Evolutionary conservation across 352 stramenopile species (phyloP).

Genomic region (Pythium insidiosum): DNA sequence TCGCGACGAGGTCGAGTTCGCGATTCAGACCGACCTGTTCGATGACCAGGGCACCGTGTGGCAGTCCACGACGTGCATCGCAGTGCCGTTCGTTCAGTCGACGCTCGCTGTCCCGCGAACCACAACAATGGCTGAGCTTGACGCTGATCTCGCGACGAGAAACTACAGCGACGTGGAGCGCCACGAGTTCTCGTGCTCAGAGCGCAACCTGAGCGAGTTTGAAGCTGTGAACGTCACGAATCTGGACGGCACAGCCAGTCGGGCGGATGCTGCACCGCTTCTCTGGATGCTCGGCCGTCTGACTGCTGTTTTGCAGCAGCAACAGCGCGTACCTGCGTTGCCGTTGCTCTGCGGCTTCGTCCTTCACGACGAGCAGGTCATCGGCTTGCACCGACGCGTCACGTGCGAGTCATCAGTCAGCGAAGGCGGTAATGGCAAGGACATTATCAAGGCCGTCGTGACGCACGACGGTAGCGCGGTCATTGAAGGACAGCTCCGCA

Average conservation of each 20-base stretch:
- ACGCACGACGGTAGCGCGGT: constrained; percentile 12
- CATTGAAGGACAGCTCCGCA: constrained; percentile 31
- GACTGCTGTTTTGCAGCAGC: constrained; percentile 28
- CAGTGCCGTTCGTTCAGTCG: constrained; percentile 55
- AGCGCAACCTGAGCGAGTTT: constrained; percentile 43
- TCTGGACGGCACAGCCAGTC: constrained; percentile 18
- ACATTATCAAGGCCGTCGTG: constrained; percentile 8
- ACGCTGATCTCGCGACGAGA: constrained; percentile 19
- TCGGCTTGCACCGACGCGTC: constrained; percentile 9
- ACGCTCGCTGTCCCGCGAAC: constrained; percentile 46
- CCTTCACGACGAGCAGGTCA: constrained; percentile 22
- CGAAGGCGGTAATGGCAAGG: constrained; percentile 1
- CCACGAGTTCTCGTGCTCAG: constrained; percentile 31
- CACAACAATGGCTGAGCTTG: constrained; percentile 24
- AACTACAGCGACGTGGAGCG: constrained; percentile 10
- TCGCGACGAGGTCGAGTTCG: constrained; percentile 61
- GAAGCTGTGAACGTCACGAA: constrained; percentile 42
- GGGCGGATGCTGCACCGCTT: constrained; percentile 23
- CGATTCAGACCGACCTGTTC: constrained; percentile 66
- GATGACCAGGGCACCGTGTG: constrained; percentile 65
- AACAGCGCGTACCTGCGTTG: constrained; percentile 36
- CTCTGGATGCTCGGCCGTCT: constrained; percentile 55
- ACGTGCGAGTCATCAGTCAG: constrained; percentile 7
- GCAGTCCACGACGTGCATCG: constrained; percentile 62
- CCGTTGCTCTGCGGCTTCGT: constrained; percentile 49